Conservation (phyloP, 2,329 filamentous ascomycete species). For the Paradendryphiella salina region DNA sequence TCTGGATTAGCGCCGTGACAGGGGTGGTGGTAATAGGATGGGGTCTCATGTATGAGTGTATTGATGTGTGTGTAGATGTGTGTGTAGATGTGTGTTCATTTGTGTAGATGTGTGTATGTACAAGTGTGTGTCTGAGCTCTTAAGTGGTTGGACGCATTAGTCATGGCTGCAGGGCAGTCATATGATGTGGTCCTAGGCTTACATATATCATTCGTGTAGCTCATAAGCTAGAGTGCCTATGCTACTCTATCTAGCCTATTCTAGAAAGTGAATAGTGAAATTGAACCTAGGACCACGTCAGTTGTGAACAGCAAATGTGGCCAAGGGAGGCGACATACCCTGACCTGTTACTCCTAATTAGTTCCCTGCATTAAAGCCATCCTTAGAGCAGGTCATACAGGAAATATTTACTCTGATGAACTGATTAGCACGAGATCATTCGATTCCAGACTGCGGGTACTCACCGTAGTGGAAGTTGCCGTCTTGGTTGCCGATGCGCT, state of each 20-base stretch:
- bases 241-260: background rate
- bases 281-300: background rate
- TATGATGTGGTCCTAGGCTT: too few species aligned
- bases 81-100: too few species aligned
- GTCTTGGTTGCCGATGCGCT: slow-evolving; percentile 59
- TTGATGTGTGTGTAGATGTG: too few species aligned
- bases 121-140: too few species aligned
- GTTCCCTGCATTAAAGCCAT: background rate
- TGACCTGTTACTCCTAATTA: background rate
- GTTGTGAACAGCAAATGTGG: background rate
- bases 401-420: background rate
- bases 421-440: background rate
- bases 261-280: background rate
- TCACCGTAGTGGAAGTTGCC: slow-evolving; percentile 44
- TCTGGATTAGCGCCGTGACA: too few species aligned
- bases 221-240: background rate
- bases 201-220: background rate
- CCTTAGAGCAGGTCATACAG: background rate
- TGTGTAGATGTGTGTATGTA: too few species aligned
- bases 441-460: background rate
- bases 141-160: too few species aligned
- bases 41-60: too few species aligned
- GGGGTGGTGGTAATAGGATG: too few species aligned
- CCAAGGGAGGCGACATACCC: background rate
- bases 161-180: too few species aligned